phyloP scores from a whole-genome alignment of 148 eudicot genomes.

The Talinum fruticosum region DNA sequence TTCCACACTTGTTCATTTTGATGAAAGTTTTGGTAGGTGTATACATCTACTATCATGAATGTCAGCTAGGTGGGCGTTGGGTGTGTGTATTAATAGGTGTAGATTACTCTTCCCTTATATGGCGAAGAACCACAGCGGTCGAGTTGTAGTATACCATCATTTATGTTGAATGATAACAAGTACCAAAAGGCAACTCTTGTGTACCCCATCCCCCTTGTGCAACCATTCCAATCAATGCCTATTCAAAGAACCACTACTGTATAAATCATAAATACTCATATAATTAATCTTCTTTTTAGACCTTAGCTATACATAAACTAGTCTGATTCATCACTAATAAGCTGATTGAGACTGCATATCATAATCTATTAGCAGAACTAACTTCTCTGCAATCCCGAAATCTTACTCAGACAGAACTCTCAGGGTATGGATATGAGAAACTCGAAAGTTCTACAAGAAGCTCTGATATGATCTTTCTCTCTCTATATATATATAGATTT shows the following conservation, averaged over 20 bases:
- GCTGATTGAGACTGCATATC: no score
- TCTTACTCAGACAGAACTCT: no score
- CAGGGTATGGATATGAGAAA: no score
- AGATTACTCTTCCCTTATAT: constrained; percentile 25
- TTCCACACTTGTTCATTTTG: constrained; percentile 22
- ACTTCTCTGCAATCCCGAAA: no score
- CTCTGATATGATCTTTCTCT: constrained; percentile 1
- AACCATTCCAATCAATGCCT: constrained; percentile 13
- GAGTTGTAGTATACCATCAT: constrained; percentile 23
- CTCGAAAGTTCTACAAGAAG: no score
- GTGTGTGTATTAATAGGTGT: constrained; percentile 24
- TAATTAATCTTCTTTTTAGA: no score
- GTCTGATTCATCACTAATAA: no score
- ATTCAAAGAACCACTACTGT: constrained; percentile 11
- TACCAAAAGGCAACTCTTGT: constrained; percentile 27
- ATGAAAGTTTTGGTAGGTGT: constrained; percentile 33
- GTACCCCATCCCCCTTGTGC: constrained; percentile 24
- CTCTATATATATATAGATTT: neutral
- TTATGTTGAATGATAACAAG: constrained; percentile 31
- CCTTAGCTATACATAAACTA: no score
- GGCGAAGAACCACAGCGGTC: constrained; percentile 28
- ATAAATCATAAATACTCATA: neutral
- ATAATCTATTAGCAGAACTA: no score
- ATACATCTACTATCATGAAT: constrained; percentile 32
- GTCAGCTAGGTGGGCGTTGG: constrained; percentile 41